A percentile compares a stretch with the other conserved stretches of the same genome.
These are phyloP conservation scores for Phaeosphaeria sp. DNA, from an alignment of 2,329 filamentous ascomycete genomes.

Conservation along the genomic window DNA sequence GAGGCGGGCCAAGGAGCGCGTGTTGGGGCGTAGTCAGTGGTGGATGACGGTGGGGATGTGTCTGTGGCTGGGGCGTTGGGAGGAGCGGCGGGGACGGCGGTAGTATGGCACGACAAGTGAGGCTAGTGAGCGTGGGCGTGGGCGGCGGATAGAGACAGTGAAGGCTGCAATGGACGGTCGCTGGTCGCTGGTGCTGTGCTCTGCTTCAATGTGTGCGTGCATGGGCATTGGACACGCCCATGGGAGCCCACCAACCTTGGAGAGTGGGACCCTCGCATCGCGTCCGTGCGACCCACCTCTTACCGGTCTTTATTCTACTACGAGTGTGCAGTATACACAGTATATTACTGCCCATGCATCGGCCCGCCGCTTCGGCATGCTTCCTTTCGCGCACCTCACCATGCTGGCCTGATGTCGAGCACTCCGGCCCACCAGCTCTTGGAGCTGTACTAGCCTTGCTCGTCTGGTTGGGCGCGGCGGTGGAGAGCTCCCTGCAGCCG, in stretches of 20 bases:
- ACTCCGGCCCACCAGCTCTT: slow-evolving; percentile 15
- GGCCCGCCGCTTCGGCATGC: slow-evolving; percentile 2
- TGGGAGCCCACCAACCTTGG: not conserved
- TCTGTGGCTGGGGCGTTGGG: slow-evolving; percentile 12
- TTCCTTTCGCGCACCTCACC: slow-evolving; percentile 16
- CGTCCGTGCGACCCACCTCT: not conserved
- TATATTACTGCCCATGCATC: not conserved
- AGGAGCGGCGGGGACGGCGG: slow-evolving; percentile 13
- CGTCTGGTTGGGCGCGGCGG: slow-evolving; percentile 14
- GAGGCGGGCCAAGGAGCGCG: not conserved
- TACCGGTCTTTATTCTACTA: not conserved
- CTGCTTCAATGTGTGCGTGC: slow-evolving; percentile 2
- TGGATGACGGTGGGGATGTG: slow-evolving; percentile 8
- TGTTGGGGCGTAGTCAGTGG: not conserved
- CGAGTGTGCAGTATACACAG: not conserved
- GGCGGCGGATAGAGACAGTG: slow-evolving; percentile 11
- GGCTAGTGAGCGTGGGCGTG: slow-evolving; percentile 23
- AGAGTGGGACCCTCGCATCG: not conserved
- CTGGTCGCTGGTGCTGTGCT: not conserved
- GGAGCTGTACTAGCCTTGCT: slow-evolving; percentile 11
- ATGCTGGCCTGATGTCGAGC: slow-evolving; percentile 32
- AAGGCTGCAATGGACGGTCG: slow-evolving; percentile 4
- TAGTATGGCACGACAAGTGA: slow-evolving; percentile 13
- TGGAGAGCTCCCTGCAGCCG: slow-evolving; percentile 14
- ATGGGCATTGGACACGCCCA: not conserved